A percentile compares a stretch with the other conserved stretches of the same genome.
Conservation (phyloP, 2,329 filamentous ascomycete genomes). For the Monilinia fructicola region DNA sequence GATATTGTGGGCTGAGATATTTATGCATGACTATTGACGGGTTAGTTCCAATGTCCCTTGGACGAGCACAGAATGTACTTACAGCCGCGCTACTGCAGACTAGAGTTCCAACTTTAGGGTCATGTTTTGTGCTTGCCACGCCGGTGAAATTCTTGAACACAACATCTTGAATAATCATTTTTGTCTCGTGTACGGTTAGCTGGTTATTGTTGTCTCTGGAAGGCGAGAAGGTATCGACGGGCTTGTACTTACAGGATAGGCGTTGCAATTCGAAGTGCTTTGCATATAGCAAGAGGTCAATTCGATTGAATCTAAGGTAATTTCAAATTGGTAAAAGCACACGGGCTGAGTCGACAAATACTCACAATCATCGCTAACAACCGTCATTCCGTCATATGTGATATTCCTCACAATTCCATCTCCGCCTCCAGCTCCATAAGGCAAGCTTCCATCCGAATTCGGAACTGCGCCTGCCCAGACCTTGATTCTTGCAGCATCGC, state of each 20-base stretch:
- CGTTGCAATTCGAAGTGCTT: conserved; percentile 58
- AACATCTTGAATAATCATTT: conserved; percentile 53
- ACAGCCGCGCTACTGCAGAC: conserved; percentile 48
- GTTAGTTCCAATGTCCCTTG: neutral
- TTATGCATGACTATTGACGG: conserved; percentile 34
- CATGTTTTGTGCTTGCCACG: conserved; percentile 48
- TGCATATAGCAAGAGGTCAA: conserved; percentile 58
- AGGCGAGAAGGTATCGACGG: conserved; percentile 27
- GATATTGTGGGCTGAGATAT: conserved; percentile 50
- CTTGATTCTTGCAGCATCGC: conserved; percentile 63
- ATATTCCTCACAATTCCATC: conserved; percentile 60
- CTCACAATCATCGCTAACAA: conserved; percentile 55
- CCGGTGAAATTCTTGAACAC: conserved; percentile 43
- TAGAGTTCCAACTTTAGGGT: conserved; percentile 46
- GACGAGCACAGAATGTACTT: neutral
- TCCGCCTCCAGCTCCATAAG: conserved; percentile 57
- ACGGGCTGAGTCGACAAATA: neutral
- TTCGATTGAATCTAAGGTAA: conserved; percentile 24
- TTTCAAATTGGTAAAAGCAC: neutral
- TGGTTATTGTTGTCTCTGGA: conserved; percentile 45
- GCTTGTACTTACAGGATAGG: conserved; percentile 48
- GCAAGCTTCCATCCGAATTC: conserved; percentile 46
- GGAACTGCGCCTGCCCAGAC: conserved; percentile 53
- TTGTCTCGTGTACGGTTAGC: conserved; percentile 39
- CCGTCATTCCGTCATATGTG: conserved; percentile 56